A percentile compares a stretch with the other conserved stretches of the same genome.
Conservation (phyloP, 805 yeast species). For the Ogataea wickerhamii region DNA sequence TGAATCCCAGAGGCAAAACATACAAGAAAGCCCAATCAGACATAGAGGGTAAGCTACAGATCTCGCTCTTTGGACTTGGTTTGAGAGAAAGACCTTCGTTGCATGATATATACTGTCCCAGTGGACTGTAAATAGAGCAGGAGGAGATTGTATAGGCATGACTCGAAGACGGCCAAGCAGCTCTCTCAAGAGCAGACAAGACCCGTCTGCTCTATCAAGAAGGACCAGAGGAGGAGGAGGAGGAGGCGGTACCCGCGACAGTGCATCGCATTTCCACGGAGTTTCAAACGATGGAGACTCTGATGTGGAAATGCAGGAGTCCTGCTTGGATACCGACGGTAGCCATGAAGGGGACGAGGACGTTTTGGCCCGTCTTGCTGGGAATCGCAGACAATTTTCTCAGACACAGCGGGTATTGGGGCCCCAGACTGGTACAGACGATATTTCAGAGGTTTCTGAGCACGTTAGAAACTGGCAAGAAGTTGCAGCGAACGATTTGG, state of each 20-base stretch:
- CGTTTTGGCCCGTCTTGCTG: constrained; percentile 38
- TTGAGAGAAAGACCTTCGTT: too few species aligned
- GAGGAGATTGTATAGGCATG: constrained; percentile 3
- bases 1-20: too few species aligned
- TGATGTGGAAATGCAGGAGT: constrained; percentile 28
- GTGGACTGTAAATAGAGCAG: too few species aligned
- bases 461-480: neutral
- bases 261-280: constrained; percentile 3
- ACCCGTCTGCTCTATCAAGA: neutral
- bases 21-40: too few species aligned
- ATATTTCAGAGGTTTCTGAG: neutral
- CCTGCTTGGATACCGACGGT: constrained; percentile 22
- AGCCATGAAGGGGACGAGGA: constrained; percentile 24
- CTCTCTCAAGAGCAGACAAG: constrained; percentile 4
- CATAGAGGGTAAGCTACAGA: too few species aligned
- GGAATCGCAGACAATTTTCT: constrained; percentile 36
- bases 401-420: constrained; percentile 21
- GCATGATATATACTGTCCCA: too few species aligned
- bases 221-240: constrained; percentile 7
- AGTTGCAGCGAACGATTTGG: constrained; percentile 16
- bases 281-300: constrained; percentile 20
- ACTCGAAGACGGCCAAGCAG: constrained; percentile 6
- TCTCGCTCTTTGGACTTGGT: too few species aligned
- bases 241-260: constrained; percentile 1
- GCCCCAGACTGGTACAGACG: neutral